Percentiles rank a stretch among this genome's conserved stretches.
These are phyloP conservation scores for Aspergillus eucalypticola DNA, from an alignment of 2,329 filamentous ascomycete genomes.

Conservation along the genomic window DNA sequence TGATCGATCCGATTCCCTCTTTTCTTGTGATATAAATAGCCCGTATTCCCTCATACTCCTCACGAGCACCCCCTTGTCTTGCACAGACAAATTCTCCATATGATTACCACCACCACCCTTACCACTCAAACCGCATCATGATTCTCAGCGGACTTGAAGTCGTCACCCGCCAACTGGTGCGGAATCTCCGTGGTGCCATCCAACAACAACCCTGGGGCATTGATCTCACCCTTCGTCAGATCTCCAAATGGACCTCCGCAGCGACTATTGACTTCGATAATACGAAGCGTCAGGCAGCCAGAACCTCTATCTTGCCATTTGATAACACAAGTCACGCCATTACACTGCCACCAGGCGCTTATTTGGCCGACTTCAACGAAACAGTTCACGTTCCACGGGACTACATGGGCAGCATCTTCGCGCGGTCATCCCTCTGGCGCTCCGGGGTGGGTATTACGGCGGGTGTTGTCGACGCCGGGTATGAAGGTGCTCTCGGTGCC, in stretches of 20 bases:
- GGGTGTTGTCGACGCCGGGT: slow-evolving; percentile 47
- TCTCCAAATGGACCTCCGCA: slow-evolving; percentile 31
- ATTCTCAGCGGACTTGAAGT: slow-evolving; percentile 11
- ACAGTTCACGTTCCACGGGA: slow-evolving; percentile 40
- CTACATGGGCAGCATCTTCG: slow-evolving; percentile 43
- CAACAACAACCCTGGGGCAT: slow-evolving; percentile 35
- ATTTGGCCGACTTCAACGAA: slow-evolving; percentile 42
- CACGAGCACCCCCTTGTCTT: too few species aligned
- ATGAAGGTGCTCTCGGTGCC: slow-evolving; percentile 44
- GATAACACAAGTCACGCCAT: slow-evolving; percentile 14
- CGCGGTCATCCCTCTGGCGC: slow-evolving; percentile 43
- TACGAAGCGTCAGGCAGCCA: slow-evolving; percentile 21
- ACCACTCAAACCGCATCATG: background rate
- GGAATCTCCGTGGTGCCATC: slow-evolving; percentile 2
- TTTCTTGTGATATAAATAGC: too few species aligned
- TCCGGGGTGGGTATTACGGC: slow-evolving; percentile 41
- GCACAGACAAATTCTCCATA: too few species aligned
- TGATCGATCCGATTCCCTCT: too few species aligned
- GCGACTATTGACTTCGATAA: slow-evolving; percentile 36
- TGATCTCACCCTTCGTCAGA: slow-evolving; percentile 30
- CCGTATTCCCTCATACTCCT: too few species aligned
- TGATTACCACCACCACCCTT: too few species aligned
- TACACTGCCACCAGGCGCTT: slow-evolving; percentile 32
- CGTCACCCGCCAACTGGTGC: slow-evolving; percentile 7
- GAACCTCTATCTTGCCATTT: slow-evolving; percentile 21